Evolutionary conservation across 1,284 basidiomycete species (phyloP).

Genomic region (Sporisorium graminicola): DNA sequence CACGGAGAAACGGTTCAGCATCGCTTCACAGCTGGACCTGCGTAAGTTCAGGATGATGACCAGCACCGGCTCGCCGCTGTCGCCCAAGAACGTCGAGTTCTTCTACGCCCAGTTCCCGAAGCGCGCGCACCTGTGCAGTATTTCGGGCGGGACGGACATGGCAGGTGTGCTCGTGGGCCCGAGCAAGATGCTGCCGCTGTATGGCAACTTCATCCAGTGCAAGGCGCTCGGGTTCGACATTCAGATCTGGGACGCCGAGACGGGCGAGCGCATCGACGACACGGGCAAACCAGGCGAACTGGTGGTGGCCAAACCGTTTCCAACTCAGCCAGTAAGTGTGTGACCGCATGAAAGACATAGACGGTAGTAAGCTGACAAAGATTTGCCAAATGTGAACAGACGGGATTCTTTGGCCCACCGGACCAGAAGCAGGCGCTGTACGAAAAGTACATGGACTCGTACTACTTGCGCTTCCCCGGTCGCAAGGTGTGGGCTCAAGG

Average conservation of each 20-base stretch:
- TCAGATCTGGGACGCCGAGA: conserved; percentile 54
- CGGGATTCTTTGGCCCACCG: conserved; percentile 43
- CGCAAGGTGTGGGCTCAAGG: conserved; percentile 58
- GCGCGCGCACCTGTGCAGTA: conserved; percentile 45
- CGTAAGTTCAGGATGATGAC: conserved; percentile 60
- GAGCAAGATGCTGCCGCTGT: conserved; percentile 58
- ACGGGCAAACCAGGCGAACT: conserved; percentile 62
- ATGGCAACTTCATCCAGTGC: conserved; percentile 65
- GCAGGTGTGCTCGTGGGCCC: conserved; percentile 63
- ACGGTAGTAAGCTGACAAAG: background rate
- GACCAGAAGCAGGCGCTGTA: conserved; percentile 58
- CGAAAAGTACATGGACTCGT: conserved; percentile 68
- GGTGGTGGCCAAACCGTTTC: conserved; percentile 66
- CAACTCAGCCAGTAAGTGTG: conserved; percentile 66
- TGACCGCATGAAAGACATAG: conserved; percentile 1
- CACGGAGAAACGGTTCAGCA: conserved; percentile 13
- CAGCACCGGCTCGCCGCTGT: conserved; percentile 66
- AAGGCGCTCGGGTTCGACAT: conserved; percentile 66
- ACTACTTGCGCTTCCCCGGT: conserved; percentile 62
- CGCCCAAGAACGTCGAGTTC: conserved; percentile 56
- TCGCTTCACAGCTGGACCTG: conserved; percentile 38
- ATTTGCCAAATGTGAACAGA: background rate
- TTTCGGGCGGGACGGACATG: conserved; percentile 67
- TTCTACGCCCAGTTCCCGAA: conserved; percentile 59
- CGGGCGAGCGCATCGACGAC: conserved; percentile 50